A percentile compares a stretch with the other conserved stretches of the same genome.
Conservation (phyloP, 768 basidiomycete genomes). For the Tulasnella sp. region DNA sequence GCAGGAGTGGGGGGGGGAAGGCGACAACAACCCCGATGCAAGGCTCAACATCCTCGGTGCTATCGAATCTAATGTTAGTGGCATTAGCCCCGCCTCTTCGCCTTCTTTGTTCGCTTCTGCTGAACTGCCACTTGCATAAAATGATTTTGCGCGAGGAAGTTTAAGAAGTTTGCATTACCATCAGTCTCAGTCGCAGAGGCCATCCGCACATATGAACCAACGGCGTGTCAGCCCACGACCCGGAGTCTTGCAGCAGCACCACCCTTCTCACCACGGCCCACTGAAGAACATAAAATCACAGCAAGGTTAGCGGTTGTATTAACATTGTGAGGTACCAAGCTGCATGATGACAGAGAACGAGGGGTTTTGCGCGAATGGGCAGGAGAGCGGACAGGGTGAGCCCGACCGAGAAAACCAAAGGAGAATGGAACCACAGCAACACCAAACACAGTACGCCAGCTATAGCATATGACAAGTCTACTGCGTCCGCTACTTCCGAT, state of each 20-base stretch:
- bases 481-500: too few relatives aligned
- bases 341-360: too few relatives aligned
- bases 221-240: not conserved
- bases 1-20: not conserved
- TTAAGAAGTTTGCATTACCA: not conserved
- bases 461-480: too few relatives aligned
- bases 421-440: too few relatives aligned
- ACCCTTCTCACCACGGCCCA: constrained; percentile 5
- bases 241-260: too few relatives aligned
- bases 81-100: not conserved
- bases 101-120: not conserved
- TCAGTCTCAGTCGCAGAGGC: not conserved
- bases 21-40: not conserved
- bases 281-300: constrained; percentile 21
- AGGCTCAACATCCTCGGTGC: not conserved
- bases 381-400: too few relatives aligned
- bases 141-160: not conserved
- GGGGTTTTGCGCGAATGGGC: too few relatives aligned
- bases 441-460: too few relatives aligned
- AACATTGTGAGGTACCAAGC: too few relatives aligned
- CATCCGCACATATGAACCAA: not conserved
- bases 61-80: not conserved
- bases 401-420: too few relatives aligned
- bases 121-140: not conserved
- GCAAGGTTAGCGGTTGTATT: too few relatives aligned